phyloP scores from a whole-genome alignment of 768 basidiomycete genomes.

The Nidularia sp. region DNA sequence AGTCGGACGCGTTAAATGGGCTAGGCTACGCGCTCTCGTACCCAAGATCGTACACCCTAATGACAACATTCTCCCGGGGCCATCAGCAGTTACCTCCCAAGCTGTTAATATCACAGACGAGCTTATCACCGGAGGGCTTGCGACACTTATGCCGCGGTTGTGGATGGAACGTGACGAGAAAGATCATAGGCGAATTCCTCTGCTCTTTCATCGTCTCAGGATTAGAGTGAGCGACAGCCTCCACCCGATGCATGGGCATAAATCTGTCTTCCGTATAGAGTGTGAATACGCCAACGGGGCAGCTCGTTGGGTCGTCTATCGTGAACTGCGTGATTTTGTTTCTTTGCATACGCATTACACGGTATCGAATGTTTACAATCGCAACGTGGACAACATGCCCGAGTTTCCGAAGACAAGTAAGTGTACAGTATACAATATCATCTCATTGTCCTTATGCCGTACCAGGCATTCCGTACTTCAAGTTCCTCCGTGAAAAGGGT shows the following conservation, averaged over 20 bases:
- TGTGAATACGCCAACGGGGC: constrained; percentile 96
- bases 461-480: constrained; percentile 77
- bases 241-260: constrained; percentile 71
- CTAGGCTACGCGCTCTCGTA: constrained; percentile 59
- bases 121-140: constrained; percentile 75
- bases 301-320: constrained; percentile 91
- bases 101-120: constrained; percentile 79
- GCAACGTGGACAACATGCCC: constrained; percentile 73
- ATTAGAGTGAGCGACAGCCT: constrained; percentile 85
- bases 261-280: constrained; percentile 86
- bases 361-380: constrained; percentile 76
- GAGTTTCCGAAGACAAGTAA: constrained; percentile 86
- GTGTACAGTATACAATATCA: constrained; percentile 8
- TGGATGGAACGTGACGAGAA: constrained; percentile 89
- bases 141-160: constrained; percentile 71
- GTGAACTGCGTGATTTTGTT: constrained; percentile 88
- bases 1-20: constrained; percentile 47
- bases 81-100: constrained; percentile 46
- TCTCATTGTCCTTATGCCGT: neutral
- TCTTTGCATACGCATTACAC: constrained; percentile 88
- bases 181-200: constrained; percentile 73
- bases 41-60: constrained; percentile 45
- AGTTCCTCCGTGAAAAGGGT: constrained; percentile 58
- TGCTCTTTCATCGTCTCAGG: constrained; percentile 74
- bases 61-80: constrained; percentile 26